Evolutionary conservation across 1,284 basidiomycete genomes (phyloP).

Genomic region (Microbotryum violaceum): DNA sequence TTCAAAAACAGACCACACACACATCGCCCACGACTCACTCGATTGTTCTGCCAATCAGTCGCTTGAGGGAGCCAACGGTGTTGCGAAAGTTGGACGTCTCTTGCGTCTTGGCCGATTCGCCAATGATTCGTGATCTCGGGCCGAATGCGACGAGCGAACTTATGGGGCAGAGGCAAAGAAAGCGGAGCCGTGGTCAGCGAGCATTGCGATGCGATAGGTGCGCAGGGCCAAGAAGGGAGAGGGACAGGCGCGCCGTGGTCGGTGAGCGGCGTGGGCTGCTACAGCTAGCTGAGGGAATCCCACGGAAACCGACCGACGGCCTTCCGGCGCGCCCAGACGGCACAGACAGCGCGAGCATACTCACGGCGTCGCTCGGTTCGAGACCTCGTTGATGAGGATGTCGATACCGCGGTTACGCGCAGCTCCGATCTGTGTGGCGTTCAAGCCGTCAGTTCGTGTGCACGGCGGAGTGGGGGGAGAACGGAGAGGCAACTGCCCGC

Average conservation of each 20-base stretch:
- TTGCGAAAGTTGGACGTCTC: constrained; percentile 98
- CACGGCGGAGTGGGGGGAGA: not conserved
- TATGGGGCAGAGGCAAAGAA: not conserved
- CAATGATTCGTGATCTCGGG: constrained; percentile 74
- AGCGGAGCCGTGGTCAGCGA: too few species aligned
- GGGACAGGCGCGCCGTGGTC: not conserved
- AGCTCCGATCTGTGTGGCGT: constrained; percentile 28
- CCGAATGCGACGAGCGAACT: constrained; percentile 91
- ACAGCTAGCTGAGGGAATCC: not conserved
- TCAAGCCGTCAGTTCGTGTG: not conserved
- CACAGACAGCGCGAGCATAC: constrained; percentile 36
- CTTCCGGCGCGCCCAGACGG: not conserved
- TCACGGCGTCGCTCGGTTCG: constrained; percentile 85
- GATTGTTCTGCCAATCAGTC: constrained; percentile 69
- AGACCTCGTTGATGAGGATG: constrained; percentile 69
- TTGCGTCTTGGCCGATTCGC: constrained; percentile 88
- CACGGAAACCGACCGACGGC: not conserved
- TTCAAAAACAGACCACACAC: too few species aligned
- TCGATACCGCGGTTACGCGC: constrained; percentile 39
- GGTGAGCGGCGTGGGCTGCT: not conserved
- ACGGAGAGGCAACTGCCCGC: not conserved
- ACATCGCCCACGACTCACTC: constrained; percentile 15
- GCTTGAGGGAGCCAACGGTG: constrained; percentile 82
- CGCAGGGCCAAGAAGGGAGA: not conserved
- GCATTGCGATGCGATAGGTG: not conserved